Evolutionary conservation across 176 grass and related monocot genomes (phyloP).

Genomic region (Leersia perrieri): DNA sequence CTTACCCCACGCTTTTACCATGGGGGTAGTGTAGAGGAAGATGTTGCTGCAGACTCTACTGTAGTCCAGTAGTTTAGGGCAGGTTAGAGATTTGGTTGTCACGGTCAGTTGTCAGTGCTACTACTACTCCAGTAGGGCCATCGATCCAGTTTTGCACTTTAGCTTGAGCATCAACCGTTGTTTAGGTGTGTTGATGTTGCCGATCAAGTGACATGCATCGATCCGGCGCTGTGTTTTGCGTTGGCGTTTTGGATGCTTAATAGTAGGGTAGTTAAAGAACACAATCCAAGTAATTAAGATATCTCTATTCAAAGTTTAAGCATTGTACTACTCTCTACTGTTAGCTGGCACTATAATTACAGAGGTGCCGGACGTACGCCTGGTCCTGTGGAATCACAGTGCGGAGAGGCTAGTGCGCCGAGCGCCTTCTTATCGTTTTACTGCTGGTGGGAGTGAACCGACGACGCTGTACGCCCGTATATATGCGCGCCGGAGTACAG

Average conservation of each 20-base stretch:
- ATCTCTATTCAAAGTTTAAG: background rate
- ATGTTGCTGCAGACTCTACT: background rate
- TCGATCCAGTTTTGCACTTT: background rate
- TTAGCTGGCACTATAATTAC: background rate
- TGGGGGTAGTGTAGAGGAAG: background rate
- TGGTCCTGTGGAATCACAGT: background rate
- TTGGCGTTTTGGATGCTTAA: background rate
- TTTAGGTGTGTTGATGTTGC: background rate
- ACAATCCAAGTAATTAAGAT: background rate
- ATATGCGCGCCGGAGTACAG: background rate
- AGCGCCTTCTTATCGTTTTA: slow-evolving; percentile 8
- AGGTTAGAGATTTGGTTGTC: background rate
- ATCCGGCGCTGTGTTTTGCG: slow-evolving; percentile 3
- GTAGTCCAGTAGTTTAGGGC: background rate
- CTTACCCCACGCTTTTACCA: background rate
- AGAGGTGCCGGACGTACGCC: background rate
- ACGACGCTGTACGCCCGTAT: background rate
- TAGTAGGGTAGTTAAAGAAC: background rate
- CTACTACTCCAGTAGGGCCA: background rate
- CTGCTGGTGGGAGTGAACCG: slow-evolving; percentile 1
- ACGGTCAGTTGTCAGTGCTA: background rate
- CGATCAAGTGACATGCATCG: no score
- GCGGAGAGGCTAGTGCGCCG: background rate
- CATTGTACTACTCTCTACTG: background rate
- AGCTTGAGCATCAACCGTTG: slow-evolving; percentile 18